A percentile compares a stretch with the other conserved stretches of the same genome.
phyloP scores from a whole-genome alignment of 1,284 basidiomycete genomes.

The Omphalotus olearius region DNA sequence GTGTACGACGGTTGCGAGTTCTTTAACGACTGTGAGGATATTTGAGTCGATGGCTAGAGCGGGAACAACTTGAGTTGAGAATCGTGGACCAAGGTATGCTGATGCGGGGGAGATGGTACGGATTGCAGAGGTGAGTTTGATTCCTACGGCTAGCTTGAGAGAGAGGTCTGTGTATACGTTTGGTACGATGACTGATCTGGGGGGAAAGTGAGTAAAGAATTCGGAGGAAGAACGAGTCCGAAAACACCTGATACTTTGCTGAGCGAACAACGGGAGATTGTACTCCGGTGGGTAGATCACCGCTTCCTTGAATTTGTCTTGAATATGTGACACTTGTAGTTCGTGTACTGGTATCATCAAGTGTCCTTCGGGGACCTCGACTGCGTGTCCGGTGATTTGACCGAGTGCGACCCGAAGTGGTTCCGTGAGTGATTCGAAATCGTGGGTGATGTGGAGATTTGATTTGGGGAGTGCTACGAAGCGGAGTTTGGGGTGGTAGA shows the following conservation, averaged over 20 bases:
- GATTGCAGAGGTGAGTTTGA: constrained; percentile 51
- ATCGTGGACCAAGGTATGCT: constrained; percentile 46
- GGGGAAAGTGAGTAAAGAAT: background rate
- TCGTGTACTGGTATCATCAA: constrained; percentile 47
- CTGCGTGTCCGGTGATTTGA: constrained; percentile 26
- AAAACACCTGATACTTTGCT: constrained; percentile 45
- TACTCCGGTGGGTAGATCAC: constrained; percentile 37
- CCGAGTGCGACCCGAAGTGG: constrained; percentile 35
- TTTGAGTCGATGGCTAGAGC: constrained; percentile 56
- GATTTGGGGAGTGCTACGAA: constrained; percentile 37
- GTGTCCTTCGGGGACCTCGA: constrained; percentile 29
- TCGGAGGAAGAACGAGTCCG: background rate
- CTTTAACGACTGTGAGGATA: constrained; percentile 45
- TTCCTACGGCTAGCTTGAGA: constrained; percentile 46
- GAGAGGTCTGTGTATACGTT: constrained; percentile 35
- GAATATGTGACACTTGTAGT: constrained; percentile 42
- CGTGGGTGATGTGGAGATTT: constrained; percentile 39
- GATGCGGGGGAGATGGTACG: constrained; percentile 53
- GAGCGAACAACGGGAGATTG: constrained; percentile 37
- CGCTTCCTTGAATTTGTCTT: constrained; percentile 40
- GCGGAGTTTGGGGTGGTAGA: constrained; percentile 41
- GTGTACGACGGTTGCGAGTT: constrained; percentile 47
- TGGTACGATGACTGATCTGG: constrained; percentile 45
- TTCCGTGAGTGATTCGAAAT: constrained; percentile 36
- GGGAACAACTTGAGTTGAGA: constrained; percentile 62